These are phyloP conservation scores for Russula dissimulans DNA, from an alignment of 768 basidiomycete species.

Conservation along the genomic window DNA sequence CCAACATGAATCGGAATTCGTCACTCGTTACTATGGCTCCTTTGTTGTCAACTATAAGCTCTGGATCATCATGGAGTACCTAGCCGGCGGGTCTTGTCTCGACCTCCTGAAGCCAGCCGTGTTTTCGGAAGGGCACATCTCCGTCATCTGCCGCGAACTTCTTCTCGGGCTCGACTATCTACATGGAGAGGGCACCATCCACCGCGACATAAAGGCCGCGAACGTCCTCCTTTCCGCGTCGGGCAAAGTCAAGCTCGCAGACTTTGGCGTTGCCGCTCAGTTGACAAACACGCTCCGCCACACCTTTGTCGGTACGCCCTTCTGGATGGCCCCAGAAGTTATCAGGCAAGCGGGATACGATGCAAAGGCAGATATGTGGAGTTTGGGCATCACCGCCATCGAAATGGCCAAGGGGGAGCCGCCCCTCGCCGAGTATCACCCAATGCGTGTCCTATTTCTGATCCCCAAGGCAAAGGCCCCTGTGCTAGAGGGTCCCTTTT, in stretches of 20 bases:
- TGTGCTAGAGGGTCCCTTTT: constrained; percentile 78
- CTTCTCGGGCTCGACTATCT: constrained; percentile 91
- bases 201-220: constrained; percentile 98
- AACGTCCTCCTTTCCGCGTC: constrained; percentile 86
- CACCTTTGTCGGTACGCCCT: constrained; percentile 95
- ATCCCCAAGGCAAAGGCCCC: constrained; percentile 97
- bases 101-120: constrained; percentile 88
- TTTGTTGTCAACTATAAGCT: constrained; percentile 96
- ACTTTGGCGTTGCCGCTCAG: constrained; percentile 98
- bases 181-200: constrained; percentile 93
- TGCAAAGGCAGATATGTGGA: constrained; percentile 95
- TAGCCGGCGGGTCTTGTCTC: constrained; percentile 96
- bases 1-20: constrained; percentile 92
- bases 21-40: constrained; percentile 93
- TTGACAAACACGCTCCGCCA: constrained; percentile 89
- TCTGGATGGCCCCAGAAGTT: constrained; percentile 99
- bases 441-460: constrained; percentile 95
- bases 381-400: constrained; percentile 93
- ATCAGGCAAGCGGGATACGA: constrained; percentile 97
- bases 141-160: constrained; percentile 88
- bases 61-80: constrained; percentile 99
- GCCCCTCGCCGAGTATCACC: constrained; percentile 93
- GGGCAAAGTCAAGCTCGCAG: constrained; percentile 94
- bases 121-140: constrained; percentile 91
- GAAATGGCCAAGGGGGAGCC: constrained; percentile 98